phyloP scores from a whole-genome alignment of 2,329 filamentous ascomycete species.

The Rhynchosporium secalis region DNA sequence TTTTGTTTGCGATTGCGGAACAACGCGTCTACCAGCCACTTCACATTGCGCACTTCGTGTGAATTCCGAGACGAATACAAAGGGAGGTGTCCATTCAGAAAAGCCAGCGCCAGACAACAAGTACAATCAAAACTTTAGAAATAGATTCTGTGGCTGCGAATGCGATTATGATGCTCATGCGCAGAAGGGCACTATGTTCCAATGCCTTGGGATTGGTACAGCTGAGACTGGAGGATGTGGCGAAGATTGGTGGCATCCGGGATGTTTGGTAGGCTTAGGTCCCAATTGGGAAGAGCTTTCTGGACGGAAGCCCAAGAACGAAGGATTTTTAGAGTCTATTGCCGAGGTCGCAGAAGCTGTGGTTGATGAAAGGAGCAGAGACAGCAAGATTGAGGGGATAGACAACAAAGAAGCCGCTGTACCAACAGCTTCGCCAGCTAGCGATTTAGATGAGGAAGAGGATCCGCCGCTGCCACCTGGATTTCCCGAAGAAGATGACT shows the following conservation, averaged over 20 bases:
- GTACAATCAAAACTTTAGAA: slow-evolving; percentile 96
- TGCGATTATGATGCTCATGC: slow-evolving; percentile 85
- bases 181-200: slow-evolving; percentile 97
- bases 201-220: slow-evolving; percentile 83
- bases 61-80: slow-evolving; percentile 70
- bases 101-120: slow-evolving; percentile 70
- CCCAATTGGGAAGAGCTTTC: slow-evolving; percentile 66
- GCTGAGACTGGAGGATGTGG: slow-evolving; percentile 84
- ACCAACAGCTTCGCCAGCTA: slow-evolving; percentile 39
- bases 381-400: slow-evolving; percentile 34
- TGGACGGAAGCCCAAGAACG: slow-evolving; percentile 44
- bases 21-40: slow-evolving; percentile 66
- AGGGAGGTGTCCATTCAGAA: slow-evolving; percentile 76
- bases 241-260: slow-evolving; percentile 97
- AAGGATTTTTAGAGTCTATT: slow-evolving; percentile 49
- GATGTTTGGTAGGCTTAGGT: slow-evolving; percentile 81
- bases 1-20: slow-evolving; percentile 96
- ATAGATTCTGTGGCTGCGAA: slow-evolving; percentile 86
- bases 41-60: slow-evolving; percentile 75
- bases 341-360: slow-evolving; percentile 48
- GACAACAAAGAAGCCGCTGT: slow-evolving; percentile 13
- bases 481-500: slow-evolving; percentile 86
- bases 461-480: slow-evolving; percentile 74
- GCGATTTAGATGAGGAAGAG: slow-evolving; percentile 51
- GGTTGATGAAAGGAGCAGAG: slow-evolving; percentile 30